Conservation (phyloP, 2,329 filamentous ascomycete species). For the Colletotrichum cereale region DNA sequence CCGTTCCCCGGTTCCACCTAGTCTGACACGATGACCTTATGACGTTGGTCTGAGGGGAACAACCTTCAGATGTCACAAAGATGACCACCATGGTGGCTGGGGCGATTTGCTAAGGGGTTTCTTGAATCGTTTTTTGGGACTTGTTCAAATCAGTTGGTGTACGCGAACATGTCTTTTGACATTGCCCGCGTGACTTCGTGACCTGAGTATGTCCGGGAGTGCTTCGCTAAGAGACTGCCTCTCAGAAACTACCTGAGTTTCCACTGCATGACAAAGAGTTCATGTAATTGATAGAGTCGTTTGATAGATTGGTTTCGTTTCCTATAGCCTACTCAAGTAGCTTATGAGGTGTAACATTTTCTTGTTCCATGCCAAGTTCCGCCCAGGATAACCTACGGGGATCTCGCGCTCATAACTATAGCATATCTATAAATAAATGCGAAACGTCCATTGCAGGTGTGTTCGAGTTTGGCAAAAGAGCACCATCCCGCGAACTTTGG, state of each 20-base stretch:
- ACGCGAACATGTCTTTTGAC: background rate
- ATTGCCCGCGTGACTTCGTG: background rate
- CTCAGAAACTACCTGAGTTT: background rate
- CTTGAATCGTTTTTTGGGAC: background rate
- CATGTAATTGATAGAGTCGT: background rate
- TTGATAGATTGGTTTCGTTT: too few species aligned
- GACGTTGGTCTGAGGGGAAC: background rate
- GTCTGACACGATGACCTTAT: background rate
- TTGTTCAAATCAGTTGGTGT: background rate
- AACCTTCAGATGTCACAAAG: background rate
- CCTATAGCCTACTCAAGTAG: too few species aligned
- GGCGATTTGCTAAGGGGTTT: background rate
- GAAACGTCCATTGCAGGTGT: slow-evolving; percentile 17
- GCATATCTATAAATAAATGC: slow-evolving; percentile 32
- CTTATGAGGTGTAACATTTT: background rate
- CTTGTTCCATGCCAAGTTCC: background rate
- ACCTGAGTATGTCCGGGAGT: background rate
- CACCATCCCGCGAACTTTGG: background rate
- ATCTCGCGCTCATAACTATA: background rate
- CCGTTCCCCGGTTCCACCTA: background rate
- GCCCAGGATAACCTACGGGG: background rate
- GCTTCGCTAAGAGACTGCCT: background rate
- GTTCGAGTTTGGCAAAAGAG: background rate
- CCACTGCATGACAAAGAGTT: background rate
- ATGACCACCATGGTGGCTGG: background rate